Evolutionary conservation across 768 basidiomycete genomes (phyloP).

Genomic region (Pulveroboletus sp.): DNA sequence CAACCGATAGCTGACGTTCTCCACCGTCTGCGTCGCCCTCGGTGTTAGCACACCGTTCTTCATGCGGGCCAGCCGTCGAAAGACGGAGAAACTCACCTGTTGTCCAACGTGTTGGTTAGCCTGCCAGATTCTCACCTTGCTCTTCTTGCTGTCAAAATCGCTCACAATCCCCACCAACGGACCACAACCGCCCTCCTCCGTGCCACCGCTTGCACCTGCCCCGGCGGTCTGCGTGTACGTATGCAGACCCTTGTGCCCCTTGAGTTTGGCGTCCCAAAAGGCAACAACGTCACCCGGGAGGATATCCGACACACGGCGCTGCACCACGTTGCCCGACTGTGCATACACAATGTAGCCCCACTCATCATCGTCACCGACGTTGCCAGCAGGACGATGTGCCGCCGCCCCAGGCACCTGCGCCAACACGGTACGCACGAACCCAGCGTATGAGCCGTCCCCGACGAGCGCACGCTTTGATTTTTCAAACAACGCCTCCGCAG

Average conservation of each 20-base stretch:
- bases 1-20: conserved; percentile 78
- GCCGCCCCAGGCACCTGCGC: conserved; percentile 62
- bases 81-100: conserved; percentile 49
- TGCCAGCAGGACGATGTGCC: conserved; percentile 31
- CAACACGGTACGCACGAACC: conserved; percentile 69
- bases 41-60: conserved; percentile 33
- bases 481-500: conserved; percentile 61
- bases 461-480: conserved; percentile 74
- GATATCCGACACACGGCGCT: conserved; percentile 72
- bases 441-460: conserved; percentile 80
- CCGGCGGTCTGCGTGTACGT: conserved; percentile 54
- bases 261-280: conserved; percentile 71
- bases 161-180: conserved; percentile 69
- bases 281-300: conserved; percentile 82
- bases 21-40: conserved; percentile 50
- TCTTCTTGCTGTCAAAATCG: conserved; percentile 84
- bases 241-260: conserved; percentile 74
- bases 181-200: conserved; percentile 25
- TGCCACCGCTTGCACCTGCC: conserved; percentile 40
- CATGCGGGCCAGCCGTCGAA: conserved; percentile 24
- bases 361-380: conserved; percentile 17
- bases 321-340: conserved; percentile 63
- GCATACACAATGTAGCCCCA: conserved; percentile 76
- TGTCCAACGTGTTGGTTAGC: conserved; percentile 84
- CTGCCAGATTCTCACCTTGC: conserved; percentile 79